Base-by-base conservation (phyloP, 192 early-diverging fungal genomes). In the Linnemannia exigua region DNA sequence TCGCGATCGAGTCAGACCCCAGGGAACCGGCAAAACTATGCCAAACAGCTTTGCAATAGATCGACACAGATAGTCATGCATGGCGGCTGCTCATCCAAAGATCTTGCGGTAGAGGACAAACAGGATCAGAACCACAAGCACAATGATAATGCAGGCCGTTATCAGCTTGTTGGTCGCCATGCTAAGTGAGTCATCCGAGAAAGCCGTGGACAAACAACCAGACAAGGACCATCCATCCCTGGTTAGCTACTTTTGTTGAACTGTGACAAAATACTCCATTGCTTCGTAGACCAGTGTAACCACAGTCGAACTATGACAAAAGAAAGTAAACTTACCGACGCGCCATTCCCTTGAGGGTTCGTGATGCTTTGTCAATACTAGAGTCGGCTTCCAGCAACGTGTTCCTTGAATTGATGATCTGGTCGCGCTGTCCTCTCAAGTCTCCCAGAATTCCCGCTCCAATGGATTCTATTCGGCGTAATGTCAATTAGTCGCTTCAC, bases 81-180 rank as follows among this genome's bases (percentile, higher is more conserved):
- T n/a, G n/a, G n/a, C n/a, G n/a, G n/a, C n/a, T n/a, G n/a, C 28
- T 63, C 58, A 71, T 75, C 52, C 71, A 71, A 89, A 92, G 28
- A 96, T 76, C 88, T 97, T 97, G 84, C 94, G 87, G 77, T 93
- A 97, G 25, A 99, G 88, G 12, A 99, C 94, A 68, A 95, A 93
- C 16, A 97, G 76, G 74, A 99, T 97, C 33, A 99, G 82, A 19
- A 95, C 88, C 44, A 95, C 92, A n/a, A 97, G 92, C 48, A 96
- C 87, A 36, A 93, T 89, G 77, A 99, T 95, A 76, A 99, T 96
- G 16, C 94, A 94, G 22, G 92, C 94, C 5, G 96, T 96, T 51
- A 99, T 93, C 84, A 96, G 83, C 85, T 96, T 96, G 93, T 97
- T 98, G n/a, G 94, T 94, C 25, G 94, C 92, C 92, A 98, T 92